phyloP scores from a whole-genome alignment of 2,329 filamentous ascomycete species.

The Pseudogymnoascus sp. region DNA sequence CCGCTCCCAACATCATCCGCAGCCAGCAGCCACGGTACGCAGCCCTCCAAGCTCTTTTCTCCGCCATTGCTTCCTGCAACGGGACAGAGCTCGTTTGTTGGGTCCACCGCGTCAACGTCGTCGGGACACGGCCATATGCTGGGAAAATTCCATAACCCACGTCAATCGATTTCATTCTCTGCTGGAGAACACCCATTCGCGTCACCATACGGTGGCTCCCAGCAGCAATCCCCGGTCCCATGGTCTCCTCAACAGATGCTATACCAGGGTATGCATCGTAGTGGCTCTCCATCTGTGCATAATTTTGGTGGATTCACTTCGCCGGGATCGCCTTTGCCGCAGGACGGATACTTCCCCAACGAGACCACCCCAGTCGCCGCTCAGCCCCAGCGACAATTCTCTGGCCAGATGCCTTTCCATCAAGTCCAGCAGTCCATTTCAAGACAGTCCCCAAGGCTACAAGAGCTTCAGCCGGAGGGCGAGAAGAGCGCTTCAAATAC shows the following conservation, averaged over 20 bases:
- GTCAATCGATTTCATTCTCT: slow-evolving; percentile 64
- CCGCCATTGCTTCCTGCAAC: slow-evolving; percentile 51
- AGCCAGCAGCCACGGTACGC: slow-evolving; percentile 56
- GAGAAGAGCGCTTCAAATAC: slow-evolving; percentile 47
- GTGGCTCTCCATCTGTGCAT: slow-evolving; percentile 57
- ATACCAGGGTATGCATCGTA: slow-evolving; percentile 43
- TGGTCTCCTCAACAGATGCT: slow-evolving; percentile 52
- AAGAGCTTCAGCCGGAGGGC: slow-evolving; percentile 69
- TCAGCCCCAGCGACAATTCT: slow-evolving; percentile 44
- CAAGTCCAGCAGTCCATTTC: slow-evolving; percentile 25
- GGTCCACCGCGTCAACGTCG: slow-evolving; percentile 63
- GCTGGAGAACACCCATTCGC: slow-evolving; percentile 48
- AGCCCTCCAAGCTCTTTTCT: slow-evolving; percentile 48
- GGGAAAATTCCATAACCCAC: slow-evolving; percentile 52
- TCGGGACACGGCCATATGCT: slow-evolving; percentile 54
- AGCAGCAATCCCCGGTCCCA: slow-evolving; percentile 51
- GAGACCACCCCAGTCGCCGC: slow-evolving; percentile 17
- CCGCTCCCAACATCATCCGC: slow-evolving; percentile 73
- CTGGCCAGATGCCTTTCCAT: slow-evolving; percentile 42
- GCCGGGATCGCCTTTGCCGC: slow-evolving; percentile 54
- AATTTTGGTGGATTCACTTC: slow-evolving; percentile 51
- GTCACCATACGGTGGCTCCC: slow-evolving; percentile 60
- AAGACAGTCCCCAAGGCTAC: slow-evolving; percentile 53
- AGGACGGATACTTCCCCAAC: slow-evolving; percentile 30
- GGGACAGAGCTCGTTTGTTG: slow-evolving; percentile 54